Percentiles rank a stretch among this genome's conserved stretches.
Evolutionary conservation across 768 basidiomycete species (phyloP).

Genomic region (Leccinum ochraceum): DNA sequence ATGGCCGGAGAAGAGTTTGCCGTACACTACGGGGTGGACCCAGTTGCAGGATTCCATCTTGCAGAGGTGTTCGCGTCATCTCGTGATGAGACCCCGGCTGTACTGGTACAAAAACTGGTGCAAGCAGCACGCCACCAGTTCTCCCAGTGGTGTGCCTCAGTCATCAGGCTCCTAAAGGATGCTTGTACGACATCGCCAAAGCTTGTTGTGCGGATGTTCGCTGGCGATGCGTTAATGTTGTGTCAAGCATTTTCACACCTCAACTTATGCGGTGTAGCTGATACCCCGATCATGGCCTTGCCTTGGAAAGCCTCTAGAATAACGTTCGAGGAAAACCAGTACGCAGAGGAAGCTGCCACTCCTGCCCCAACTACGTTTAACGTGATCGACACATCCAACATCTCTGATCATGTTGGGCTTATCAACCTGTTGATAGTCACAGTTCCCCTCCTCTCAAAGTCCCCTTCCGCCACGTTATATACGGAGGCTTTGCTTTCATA

Average conservation of each 20-base stretch:
- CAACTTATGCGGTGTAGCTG: conserved; percentile 4
- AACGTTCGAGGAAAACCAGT: conserved; percentile 23
- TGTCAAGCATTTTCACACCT: conserved; percentile 27
- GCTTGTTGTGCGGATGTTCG: conserved; percentile 32
- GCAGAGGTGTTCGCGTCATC: conserved; percentile 27
- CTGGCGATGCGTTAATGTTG: conserved; percentile 31
- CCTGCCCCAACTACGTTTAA: conserved; percentile 33
- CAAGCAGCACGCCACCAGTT: conserved; percentile 23
- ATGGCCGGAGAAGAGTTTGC: conserved; percentile 21
- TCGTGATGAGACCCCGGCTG: not conserved
- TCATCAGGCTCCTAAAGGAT: conserved; percentile 12
- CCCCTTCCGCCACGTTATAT: conserved; percentile 28
- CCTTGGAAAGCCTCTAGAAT: conserved; percentile 30
- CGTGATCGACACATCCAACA: conserved; percentile 36
- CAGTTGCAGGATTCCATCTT: conserved; percentile 33
- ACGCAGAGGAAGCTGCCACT: conserved; percentile 12
- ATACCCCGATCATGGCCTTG: conserved; percentile 22
- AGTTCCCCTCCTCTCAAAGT: conserved; percentile 25
- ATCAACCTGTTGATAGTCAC: conserved; percentile 28
- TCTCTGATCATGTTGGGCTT: conserved; percentile 33
- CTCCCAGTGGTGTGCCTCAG: conserved; percentile 30
- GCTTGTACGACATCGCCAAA: not conserved
- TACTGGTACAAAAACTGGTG: conserved; percentile 23
- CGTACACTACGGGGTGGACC: conserved; percentile 33
- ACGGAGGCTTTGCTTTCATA: conserved; percentile 29